These are phyloP conservation scores for Diaporthe citriasiana DNA, from an alignment of 2,329 filamentous ascomycete species.

Conservation along the genomic window DNA sequence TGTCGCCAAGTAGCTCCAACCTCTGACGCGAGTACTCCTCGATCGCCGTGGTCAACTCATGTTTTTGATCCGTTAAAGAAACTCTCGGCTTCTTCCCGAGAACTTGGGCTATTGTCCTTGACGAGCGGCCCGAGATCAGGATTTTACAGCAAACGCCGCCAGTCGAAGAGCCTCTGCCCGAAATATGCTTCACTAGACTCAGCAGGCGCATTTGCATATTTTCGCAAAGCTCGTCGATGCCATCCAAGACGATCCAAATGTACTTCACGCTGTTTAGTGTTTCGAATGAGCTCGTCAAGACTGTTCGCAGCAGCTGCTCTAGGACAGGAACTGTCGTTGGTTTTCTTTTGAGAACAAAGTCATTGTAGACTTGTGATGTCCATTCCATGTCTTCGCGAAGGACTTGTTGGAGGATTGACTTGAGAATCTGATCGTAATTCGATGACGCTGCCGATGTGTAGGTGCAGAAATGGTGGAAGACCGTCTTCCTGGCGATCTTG, in stretches of 20 bases:
- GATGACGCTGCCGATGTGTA: slow-evolving; percentile 50
- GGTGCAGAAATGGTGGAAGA: slow-evolving; percentile 54
- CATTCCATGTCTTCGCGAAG: slow-evolving; percentile 47
- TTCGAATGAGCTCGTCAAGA: slow-evolving; percentile 41
- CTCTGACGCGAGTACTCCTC: slow-evolving; percentile 43
- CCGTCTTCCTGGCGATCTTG: slow-evolving; percentile 7
- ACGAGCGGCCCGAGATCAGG: slow-evolving; percentile 47
- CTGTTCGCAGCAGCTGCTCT: slow-evolving; percentile 45
- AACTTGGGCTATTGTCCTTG: slow-evolving; percentile 31
- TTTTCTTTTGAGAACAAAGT: slow-evolving; percentile 47
- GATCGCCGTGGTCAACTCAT: slow-evolving; percentile 44
- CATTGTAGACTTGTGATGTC: slow-evolving; percentile 47
- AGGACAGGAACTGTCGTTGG: slow-evolving; percentile 41
- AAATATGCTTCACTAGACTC: slow-evolving; percentile 43
- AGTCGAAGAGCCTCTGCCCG: slow-evolving; percentile 29
- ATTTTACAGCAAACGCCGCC: slow-evolving; percentile 47
- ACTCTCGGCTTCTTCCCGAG: slow-evolving; percentile 44
- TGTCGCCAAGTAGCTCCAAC: slow-evolving; percentile 33
- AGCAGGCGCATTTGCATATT: slow-evolving; percentile 42
- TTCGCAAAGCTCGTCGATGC: slow-evolving; percentile 45
- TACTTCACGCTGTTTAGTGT: slow-evolving; percentile 37
- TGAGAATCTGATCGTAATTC: slow-evolving; percentile 51
- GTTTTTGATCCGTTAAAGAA: slow-evolving; percentile 46
- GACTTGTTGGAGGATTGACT: slow-evolving; percentile 51
- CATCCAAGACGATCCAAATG: slow-evolving; percentile 50